phyloP scores from a whole-genome alignment of 345 rosid genomes.

The Gossypioides kirkii region DNA sequence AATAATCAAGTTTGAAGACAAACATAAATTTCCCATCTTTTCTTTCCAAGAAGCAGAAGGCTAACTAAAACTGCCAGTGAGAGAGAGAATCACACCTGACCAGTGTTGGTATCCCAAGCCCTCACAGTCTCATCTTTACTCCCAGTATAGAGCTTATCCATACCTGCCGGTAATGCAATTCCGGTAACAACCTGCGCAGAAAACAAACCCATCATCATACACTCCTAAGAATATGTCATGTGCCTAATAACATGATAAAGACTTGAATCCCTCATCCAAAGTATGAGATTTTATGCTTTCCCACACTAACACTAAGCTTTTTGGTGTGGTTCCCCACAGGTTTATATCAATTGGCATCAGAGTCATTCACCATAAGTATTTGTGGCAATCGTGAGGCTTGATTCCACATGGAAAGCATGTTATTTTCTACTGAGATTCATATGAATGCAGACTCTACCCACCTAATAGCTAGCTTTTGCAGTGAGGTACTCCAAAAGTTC shows the following conservation, averaged over 20 bases:
- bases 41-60: not conserved
- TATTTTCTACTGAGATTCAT: not conserved
- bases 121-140: constrained; percentile 82
- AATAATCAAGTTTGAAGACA: not conserved
- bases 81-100: constrained; percentile 49
- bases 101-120: constrained; percentile 91
- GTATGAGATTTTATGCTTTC: not conserved
- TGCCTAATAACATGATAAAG: not conserved
- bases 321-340: too few relatives aligned
- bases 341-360: too few relatives aligned
- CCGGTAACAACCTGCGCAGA: constrained; percentile 68
- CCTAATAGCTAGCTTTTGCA: not conserved
- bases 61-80: not conserved
- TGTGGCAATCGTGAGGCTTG: too few relatives aligned
- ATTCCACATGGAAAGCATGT: too few relatives aligned
- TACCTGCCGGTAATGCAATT: constrained; percentile 77
- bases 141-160: constrained; percentile 86
- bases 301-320: too few relatives aligned
- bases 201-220: constrained; percentile 10
- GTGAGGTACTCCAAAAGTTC: not conserved
- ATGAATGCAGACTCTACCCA: not conserved
- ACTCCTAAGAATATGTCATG: not conserved
- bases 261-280: not conserved
- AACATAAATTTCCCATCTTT: not conserved
- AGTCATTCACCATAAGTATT: too few relatives aligned